A percentile compares a stretch with the other conserved stretches of the same genome.
Conservation (phyloP, 1,284 basidiomycete genomes). For the Cystobasidium sp. region DNA sequence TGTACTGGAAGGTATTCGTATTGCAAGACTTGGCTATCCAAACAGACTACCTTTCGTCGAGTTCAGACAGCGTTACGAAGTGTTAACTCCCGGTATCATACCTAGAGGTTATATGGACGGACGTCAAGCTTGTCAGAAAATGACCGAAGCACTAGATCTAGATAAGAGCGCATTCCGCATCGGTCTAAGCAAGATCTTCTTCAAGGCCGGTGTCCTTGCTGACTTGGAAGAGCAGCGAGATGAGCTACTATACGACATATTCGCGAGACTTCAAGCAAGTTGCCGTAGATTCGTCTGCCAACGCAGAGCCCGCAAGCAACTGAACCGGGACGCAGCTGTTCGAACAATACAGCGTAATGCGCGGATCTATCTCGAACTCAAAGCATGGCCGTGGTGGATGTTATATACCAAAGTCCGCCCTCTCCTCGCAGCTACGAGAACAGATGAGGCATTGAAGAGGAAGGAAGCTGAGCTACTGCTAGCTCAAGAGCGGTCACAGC, state of each 20-base stretch:
- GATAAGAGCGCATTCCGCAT: constrained; percentile 85
- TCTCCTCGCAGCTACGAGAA: constrained; percentile 85
- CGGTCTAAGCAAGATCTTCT: constrained; percentile 97
- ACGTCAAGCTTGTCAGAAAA: constrained; percentile 88
- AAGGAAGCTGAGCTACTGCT: constrained; percentile 85
- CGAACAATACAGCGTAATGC: constrained; percentile 94
- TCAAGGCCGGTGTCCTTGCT: constrained; percentile 98
- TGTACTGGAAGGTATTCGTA: constrained; percentile 98
- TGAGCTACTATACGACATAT: constrained; percentile 81
- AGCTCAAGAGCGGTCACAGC: constrained; percentile 80
- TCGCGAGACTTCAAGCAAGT: constrained; percentile 83
- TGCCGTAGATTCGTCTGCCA: constrained; percentile 84
- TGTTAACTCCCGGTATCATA: constrained; percentile 89
- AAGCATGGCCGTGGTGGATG: constrained; percentile 99
- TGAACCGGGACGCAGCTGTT: constrained; percentile 89
- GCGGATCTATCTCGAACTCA: constrained; percentile 81
- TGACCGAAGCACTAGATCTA: constrained; percentile 87
- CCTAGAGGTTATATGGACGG: constrained; percentile 97
- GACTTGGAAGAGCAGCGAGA: constrained; percentile 95
- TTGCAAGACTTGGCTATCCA: constrained; percentile 95
- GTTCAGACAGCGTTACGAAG: constrained; percentile 95
- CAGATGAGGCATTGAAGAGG: constrained; percentile 86
- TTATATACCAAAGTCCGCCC: constrained; percentile 93
- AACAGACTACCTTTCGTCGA: constrained; percentile 96
- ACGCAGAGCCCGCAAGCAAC: constrained; percentile 90